A percentile compares a stretch with the other conserved stretches of the same genome.
Evolutionary conservation across 257 asterid species (phyloP).

Genomic region (Petunia axillaris): DNA sequence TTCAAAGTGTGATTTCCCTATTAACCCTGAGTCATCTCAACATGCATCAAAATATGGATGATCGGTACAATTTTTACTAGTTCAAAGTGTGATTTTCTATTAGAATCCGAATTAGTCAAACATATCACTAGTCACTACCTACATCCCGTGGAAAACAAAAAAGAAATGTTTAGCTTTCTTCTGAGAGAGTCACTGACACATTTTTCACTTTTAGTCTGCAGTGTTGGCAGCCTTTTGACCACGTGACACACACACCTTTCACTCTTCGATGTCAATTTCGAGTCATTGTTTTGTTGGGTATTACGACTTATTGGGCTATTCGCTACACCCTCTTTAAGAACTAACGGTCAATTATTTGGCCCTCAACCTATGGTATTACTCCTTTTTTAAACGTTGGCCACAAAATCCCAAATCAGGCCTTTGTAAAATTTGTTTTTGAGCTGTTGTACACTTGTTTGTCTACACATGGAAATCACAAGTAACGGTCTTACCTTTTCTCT

Average conservation of each 20-base stretch:
- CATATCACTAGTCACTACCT: too few relatives aligned
- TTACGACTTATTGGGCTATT: neutral
- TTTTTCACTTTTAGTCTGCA: neutral
- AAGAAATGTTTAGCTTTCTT: neutral
- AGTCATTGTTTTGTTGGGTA: slow-evolving; percentile 10
- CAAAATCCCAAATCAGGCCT: neutral
- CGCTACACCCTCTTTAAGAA: neutral
- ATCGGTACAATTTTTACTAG: too few relatives aligned
- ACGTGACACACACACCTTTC: slow-evolving; percentile 13
- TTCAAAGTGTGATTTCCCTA: too few relatives aligned
- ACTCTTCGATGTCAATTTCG: neutral
- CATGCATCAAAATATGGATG: too few relatives aligned
- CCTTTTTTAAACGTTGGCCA: neutral
- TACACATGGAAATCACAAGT: neutral
- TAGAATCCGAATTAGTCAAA: too few relatives aligned
- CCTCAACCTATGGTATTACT: slow-evolving; percentile 16
- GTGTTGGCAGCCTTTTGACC: slow-evolving; percentile 37
- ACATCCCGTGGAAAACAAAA: too few relatives aligned
- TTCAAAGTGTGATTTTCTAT: too few relatives aligned
- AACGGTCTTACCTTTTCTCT: too few relatives aligned
- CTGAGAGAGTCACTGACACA: slow-evolving; percentile 11
- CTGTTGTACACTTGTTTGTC: neutral
- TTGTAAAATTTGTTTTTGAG: neutral
- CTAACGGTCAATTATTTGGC: slow-evolving; percentile 36
- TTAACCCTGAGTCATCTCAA: too few relatives aligned